Conservation (phyloP, 2,329 filamentous ascomycete species). For the Corynespora cassiicola region DNA sequence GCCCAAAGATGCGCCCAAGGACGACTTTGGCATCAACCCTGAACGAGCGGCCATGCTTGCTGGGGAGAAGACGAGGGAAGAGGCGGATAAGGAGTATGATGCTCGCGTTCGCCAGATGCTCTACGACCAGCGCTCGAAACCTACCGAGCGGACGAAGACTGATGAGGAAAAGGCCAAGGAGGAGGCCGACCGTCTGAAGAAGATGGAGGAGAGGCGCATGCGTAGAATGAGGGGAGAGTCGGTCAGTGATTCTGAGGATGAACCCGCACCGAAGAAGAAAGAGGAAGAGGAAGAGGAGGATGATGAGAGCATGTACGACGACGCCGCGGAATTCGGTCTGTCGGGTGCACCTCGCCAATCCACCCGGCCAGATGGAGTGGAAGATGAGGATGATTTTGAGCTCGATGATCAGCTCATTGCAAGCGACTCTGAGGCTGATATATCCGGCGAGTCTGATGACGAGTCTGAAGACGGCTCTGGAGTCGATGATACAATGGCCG, state of each 20-base stretch:
- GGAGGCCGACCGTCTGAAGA: slow-evolving; percentile 76
- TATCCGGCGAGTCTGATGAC: slow-evolving; percentile 36
- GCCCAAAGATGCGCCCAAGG: slow-evolving; percentile 45
- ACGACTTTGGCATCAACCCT: slow-evolving; percentile 60
- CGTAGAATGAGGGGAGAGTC: slow-evolving; percentile 87
- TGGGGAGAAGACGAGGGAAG: slow-evolving; percentile 66
- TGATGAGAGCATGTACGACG: slow-evolving; percentile 50
- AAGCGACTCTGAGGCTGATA: slow-evolving; percentile 69
- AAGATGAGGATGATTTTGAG: slow-evolving; percentile 93
- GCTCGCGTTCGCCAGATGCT: slow-evolving; percentile 80
- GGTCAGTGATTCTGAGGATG: slow-evolving; percentile 72
- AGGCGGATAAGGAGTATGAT: slow-evolving; percentile 88
- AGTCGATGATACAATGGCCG: slow-evolving; percentile 44
- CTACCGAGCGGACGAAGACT: too few species aligned
- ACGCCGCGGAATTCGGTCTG: slow-evolving; percentile 69
- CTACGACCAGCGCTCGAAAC: slow-evolving; percentile 82
- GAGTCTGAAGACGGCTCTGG: slow-evolving; percentile 36
- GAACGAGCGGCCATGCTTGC: slow-evolving; percentile 67
- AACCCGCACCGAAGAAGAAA: slow-evolving; percentile 49
- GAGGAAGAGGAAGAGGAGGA: slow-evolving; percentile 47
- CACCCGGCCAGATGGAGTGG: slow-evolving; percentile 56
- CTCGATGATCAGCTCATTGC: slow-evolving; percentile 90
- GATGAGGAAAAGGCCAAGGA: slow-evolving; percentile 83
- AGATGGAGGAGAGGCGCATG: slow-evolving; percentile 82
- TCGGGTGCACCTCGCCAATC: slow-evolving; percentile 62